phyloP scores from a whole-genome alignment of 2,329 filamentous ascomycete species.

The Alternaria brassicae region DNA sequence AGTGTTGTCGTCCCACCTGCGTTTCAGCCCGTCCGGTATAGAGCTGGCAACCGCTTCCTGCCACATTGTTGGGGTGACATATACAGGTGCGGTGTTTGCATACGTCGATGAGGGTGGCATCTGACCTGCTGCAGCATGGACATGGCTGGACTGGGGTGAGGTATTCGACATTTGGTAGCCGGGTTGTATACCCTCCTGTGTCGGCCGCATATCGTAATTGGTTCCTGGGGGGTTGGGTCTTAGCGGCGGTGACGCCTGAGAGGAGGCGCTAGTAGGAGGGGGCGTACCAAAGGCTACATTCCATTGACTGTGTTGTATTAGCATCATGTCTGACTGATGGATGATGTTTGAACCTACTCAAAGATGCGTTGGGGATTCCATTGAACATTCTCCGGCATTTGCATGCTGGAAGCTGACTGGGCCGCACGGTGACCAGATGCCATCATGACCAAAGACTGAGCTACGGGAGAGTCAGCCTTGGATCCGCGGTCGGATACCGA shows the following conservation, averaged over 20 bases:
- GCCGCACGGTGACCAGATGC: slow-evolving; percentile 61
- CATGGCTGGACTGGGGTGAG: slow-evolving; percentile 44
- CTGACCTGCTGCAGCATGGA: slow-evolving; percentile 40
- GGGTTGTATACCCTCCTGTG: slow-evolving; percentile 44
- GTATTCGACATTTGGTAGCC: slow-evolving; percentile 46
- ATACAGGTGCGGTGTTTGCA: slow-evolving; percentile 40
- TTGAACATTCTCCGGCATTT: slow-evolving; percentile 67
- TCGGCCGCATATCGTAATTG: slow-evolving; percentile 47
- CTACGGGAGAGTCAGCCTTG: slow-evolving; percentile 77
- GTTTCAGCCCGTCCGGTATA: slow-evolving; percentile 53
- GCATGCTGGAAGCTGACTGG: slow-evolving; percentile 61
- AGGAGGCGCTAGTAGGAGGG: slow-evolving; percentile 51
- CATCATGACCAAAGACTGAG: slow-evolving; percentile 77
- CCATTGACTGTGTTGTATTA: slow-evolving; percentile 74
- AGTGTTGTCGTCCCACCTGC: slow-evolving; percentile 54
- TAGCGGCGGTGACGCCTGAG: slow-evolving; percentile 55
- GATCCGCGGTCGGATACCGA: slow-evolving; percentile 75
- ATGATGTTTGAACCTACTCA: slow-evolving; percentile 69
- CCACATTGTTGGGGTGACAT: slow-evolving; percentile 60
- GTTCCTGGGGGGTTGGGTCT: slow-evolving; percentile 52
- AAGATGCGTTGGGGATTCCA: slow-evolving; percentile 92
- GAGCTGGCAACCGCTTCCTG: slow-evolving; percentile 57
- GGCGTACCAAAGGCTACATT: slow-evolving; percentile 87
- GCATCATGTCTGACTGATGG: background rate
- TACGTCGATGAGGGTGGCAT: slow-evolving; percentile 47